phyloP scores from a whole-genome alignment of 2,329 filamentous ascomycete species.

The Zymoseptoria brevis region DNA sequence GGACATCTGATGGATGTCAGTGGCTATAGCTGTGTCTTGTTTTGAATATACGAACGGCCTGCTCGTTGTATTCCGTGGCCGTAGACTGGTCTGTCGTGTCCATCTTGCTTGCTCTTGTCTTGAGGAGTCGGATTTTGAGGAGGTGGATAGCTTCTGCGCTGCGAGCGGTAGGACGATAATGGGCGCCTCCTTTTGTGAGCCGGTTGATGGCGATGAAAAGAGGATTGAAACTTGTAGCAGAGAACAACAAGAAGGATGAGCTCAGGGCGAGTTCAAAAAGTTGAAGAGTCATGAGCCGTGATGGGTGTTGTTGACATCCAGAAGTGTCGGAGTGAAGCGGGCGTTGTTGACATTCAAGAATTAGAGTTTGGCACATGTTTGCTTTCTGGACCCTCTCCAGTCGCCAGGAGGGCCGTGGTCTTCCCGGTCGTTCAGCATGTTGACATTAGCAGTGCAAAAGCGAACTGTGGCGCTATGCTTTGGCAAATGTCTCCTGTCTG shows the following conservation, averaged over 20 bases:
- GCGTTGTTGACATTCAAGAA: neutral
- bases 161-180: no score
- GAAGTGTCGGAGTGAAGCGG: neutral
- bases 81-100: neutral
- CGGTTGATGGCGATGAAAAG: no score
- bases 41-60: neutral
- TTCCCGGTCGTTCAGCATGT: no score
- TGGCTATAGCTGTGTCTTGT: neutral
- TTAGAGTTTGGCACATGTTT: neutral
- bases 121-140: neutral
- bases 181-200: no score
- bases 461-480: no score
- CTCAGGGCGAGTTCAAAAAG: neutral
- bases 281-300: neutral
- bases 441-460: no score
- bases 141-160: neutral
- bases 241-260: no score
- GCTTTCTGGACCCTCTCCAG: no score
- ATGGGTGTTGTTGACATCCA: neutral
- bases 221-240: no score
- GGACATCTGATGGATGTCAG: neutral
- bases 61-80: neutral
- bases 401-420: no score
- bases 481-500: no score
- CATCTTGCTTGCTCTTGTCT: neutral